Percentiles rank a stretch among this genome's conserved stretches.
Evolutionary conservation across 805 yeast genomes (phyloP).

Genomic region (Candida anglica): DNA sequence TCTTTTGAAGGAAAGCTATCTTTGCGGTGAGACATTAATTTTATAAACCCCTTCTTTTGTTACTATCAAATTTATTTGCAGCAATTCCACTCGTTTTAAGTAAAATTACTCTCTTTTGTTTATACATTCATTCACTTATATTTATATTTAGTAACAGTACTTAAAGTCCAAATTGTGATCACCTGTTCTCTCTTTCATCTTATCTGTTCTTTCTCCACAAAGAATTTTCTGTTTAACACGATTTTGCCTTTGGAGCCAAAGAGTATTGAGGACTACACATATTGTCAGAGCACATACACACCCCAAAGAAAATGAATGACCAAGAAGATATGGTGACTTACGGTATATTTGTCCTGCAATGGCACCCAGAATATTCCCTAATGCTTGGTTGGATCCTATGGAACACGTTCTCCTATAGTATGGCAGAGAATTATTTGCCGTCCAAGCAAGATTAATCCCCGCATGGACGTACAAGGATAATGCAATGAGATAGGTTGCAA

Average conservation of each 20-base stretch:
- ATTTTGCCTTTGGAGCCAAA: slow-evolving; percentile 8
- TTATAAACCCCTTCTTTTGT: no score
- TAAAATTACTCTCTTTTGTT: no score
- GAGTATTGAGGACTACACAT: slow-evolving; percentile 11
- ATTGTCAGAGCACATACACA: slow-evolving; percentile 18
- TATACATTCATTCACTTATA: no score
- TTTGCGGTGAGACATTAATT: no score
- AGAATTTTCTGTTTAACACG: slow-evolving; percentile 10
- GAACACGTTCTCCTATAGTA: slow-evolving; percentile 40
- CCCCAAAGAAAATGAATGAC: slow-evolving; percentile 39
- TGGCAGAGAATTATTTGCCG: slow-evolving; percentile 38
- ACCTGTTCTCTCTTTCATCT: slow-evolving; percentile 13
- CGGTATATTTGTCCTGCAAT: slow-evolving; percentile 42
- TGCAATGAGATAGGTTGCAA: slow-evolving; percentile 33
- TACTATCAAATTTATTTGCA: no score
- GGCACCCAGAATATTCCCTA: slow-evolving; percentile 45
- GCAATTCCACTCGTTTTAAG: no score
- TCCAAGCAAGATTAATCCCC: slow-evolving; percentile 41
- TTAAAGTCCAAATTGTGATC: slow-evolving; percentile 17
- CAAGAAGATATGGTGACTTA: slow-evolving; percentile 33
- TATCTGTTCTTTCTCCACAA: slow-evolving; percentile 15
- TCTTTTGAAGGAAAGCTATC: no score
- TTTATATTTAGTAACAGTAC: slow-evolving; percentile 13
- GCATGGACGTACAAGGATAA: slow-evolving; percentile 33
- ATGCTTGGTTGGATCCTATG: slow-evolving; percentile 37